A percentile compares a stretch with the other conserved stretches of the same genome.
Conservation (phyloP, 2,329 filamentous ascomycete species). For the Aspergillus tubingensis region DNA sequence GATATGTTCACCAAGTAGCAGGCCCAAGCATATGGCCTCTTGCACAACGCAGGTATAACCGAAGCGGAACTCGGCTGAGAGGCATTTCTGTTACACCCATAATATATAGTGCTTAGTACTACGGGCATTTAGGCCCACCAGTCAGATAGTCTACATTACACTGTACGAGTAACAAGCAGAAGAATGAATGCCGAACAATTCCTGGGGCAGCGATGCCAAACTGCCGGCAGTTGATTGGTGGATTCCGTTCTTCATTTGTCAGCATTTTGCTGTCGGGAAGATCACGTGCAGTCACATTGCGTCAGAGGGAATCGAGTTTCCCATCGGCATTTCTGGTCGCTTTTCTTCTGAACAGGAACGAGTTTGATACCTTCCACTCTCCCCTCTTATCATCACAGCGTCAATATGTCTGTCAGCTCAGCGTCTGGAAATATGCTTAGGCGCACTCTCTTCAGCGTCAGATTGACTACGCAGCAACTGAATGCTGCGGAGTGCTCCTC, state of each 20-base stretch:
- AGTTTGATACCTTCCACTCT: background rate
- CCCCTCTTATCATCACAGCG: background rate
- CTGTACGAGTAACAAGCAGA: background rate
- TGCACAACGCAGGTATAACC: background rate
- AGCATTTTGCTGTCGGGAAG: slow-evolving; percentile 12
- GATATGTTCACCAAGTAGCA: background rate
- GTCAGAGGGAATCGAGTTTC: slow-evolving; percentile 29
- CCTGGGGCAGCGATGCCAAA: slow-evolving; percentile 19
- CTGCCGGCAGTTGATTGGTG: slow-evolving; percentile 26
- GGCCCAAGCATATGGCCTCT: background rate
- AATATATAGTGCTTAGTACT: background rate
- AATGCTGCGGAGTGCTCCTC: slow-evolving; percentile 30
- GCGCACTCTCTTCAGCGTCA: slow-evolving; percentile 29
- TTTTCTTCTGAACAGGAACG: background rate
- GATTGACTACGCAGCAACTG: slow-evolving; percentile 21
- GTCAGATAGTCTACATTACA: background rate
- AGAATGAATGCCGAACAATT: background rate
- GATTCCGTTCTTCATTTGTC: slow-evolving; percentile 28
- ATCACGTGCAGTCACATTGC: slow-evolving; percentile 35
- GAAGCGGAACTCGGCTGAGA: background rate
- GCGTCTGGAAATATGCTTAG: slow-evolving; percentile 36
- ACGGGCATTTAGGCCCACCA: background rate
- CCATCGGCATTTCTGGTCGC: background rate
- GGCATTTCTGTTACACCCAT: background rate
- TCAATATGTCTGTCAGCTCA: slow-evolving; percentile 36